These are phyloP conservation scores for Aspergillus viridinutans DNA, from an alignment of 2,329 filamentous ascomycete species.

Conservation along the genomic window DNA sequence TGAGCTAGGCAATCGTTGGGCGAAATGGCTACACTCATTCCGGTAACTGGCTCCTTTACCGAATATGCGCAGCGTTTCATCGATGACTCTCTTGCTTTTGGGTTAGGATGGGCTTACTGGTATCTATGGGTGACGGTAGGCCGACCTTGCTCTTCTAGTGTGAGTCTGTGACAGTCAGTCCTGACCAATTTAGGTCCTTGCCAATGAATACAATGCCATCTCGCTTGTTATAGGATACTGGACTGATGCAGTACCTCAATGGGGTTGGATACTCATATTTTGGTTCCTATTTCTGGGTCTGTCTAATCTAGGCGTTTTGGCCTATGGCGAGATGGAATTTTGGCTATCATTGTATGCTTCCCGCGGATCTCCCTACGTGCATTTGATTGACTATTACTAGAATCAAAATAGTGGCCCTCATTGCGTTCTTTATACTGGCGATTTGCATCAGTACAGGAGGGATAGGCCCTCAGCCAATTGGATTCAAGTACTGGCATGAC, in stretches of 20 bases:
- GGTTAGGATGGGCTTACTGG: constrained; percentile 68
- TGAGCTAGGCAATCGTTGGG: constrained; percentile 64
- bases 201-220: constrained; percentile 47
- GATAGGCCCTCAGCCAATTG: constrained; percentile 27
- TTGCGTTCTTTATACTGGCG: constrained; percentile 31
- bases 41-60: constrained; percentile 67
- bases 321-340: constrained; percentile 54
- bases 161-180: neutral
- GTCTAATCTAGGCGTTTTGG: constrained; percentile 39
- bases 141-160: neutral
- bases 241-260: constrained; percentile 42
- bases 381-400: constrained; percentile 13
- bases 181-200: constrained; percentile 19
- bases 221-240: constrained; percentile 45
- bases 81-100: constrained; percentile 64
- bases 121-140: constrained; percentile 43
- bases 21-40: constrained; percentile 69
- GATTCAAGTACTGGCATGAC: constrained; percentile 37
- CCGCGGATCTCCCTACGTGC: too few species aligned
- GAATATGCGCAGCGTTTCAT: constrained; percentile 66
- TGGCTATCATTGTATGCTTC: constrained; percentile 34
- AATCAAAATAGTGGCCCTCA: constrained; percentile 30
- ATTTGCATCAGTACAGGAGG: constrained; percentile 33
- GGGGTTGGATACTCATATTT: constrained; percentile 46
- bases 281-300: constrained; percentile 43